phyloP scores from a whole-genome alignment of 495 filamentous ascomycete genomes.

The Barbatosphaeria neglecta region DNA sequence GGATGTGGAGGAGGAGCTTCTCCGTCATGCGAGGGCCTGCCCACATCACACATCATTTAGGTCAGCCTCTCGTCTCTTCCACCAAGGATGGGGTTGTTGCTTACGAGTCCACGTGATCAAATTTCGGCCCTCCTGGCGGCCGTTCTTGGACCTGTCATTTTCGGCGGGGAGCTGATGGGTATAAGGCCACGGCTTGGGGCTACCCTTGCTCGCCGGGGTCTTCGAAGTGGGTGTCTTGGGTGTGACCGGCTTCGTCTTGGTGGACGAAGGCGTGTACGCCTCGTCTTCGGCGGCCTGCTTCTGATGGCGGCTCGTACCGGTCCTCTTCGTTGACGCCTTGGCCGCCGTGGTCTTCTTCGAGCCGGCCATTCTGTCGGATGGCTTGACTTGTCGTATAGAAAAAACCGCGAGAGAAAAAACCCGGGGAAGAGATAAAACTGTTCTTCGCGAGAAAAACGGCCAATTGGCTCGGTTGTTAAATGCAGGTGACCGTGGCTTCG shows the following conservation, averaged over 20 bases:
- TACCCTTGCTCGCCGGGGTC: background rate
- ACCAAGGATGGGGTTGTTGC: background rate
- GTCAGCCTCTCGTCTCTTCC: background rate
- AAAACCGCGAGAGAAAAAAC: no score
- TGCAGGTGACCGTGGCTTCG: no score
- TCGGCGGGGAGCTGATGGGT: constrained; percentile 1
- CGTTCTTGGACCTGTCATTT: constrained; percentile 10
- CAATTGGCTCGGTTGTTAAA: no score
- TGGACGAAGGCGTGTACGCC: background rate
- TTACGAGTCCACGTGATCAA: constrained; percentile 23
- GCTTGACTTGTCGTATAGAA: no score
- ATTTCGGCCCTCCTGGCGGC: constrained; percentile 16
- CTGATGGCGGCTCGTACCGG: background rate
- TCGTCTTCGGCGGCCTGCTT: background rate
- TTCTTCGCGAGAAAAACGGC: no score
- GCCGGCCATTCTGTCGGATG: no score
- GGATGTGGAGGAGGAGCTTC: constrained; percentile 20
- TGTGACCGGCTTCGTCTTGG: background rate
- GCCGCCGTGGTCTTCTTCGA: no score
- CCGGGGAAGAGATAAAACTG: no score
- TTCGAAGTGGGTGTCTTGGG: background rate
- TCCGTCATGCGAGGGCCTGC: constrained; percentile 24
- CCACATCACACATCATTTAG: no score
- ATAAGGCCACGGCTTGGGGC: constrained; percentile 2
- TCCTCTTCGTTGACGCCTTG: no score